Evolutionary conservation across 345 rosid genomes (phyloP), one percentile per base, ranked within the genome.

Genomic region (Salix exigua): DNA sequence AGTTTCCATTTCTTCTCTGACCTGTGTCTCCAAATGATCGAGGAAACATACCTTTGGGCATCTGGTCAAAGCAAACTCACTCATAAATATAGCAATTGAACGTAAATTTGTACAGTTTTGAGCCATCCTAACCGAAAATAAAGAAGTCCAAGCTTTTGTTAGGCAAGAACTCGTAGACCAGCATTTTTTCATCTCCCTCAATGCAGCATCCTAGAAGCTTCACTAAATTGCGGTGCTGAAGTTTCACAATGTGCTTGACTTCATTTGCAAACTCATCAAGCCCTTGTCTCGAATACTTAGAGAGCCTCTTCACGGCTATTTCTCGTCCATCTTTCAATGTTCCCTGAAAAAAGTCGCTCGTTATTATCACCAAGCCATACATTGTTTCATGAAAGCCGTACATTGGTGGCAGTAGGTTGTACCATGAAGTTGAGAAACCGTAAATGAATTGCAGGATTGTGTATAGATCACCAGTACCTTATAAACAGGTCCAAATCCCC

Each of bases 131-230:
- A 18, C 58, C 58, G n/a, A 51, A 51, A 53, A 58, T 35, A 16
- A 31, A 72, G n/a, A 33, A 58, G 46, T 72, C 35, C 33, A 35
- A 23, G 75, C 66, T 35, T 58, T 72, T 37, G 46, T 35, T 72
- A 5, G 75, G 48, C 76, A 73, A 62, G 18, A 38, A 73, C 58
- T 73, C 76, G 44, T 63, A 73, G 38, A 73, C 26, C 42, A 73
- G 23, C 68, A 44, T 11, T 42, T 42, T 42, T 12, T 42, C 46
- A 11, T 42, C 46, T 50, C 21, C 6, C 21, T 51, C 23, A 10
- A 74, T 74, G 77, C 77, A 74, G 30, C 63, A 74, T 64, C 71
- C 77, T 11, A 65, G 64, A 37, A 72, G 75, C 66, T 31, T 72
- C 6, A 72, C 66, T 14, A 72, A 50, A 40, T 51, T 72, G 2